Conservation (phyloP, 352 stramenopile species). For the Thraustotheca clavata region DNA sequence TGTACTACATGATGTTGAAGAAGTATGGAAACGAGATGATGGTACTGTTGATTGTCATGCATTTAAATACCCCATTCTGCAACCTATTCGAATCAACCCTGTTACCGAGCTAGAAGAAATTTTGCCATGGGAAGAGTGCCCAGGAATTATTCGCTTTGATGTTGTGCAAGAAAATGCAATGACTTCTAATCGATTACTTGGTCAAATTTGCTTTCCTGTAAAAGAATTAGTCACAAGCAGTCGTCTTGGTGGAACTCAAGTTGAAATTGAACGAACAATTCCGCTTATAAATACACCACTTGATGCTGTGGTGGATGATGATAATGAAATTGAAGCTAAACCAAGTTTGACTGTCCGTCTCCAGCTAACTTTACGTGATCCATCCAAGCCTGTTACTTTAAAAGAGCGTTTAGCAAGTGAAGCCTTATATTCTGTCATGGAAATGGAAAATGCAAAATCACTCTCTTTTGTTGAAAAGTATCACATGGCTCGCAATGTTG, state of each 20-base stretch:
- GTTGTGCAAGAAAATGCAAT: conserved; percentile 26
- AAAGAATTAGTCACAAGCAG: conserved; percentile 25
- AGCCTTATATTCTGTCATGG: conserved; percentile 28
- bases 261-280: conserved; percentile 25
- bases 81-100: conserved; percentile 22
- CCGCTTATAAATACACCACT: conserved; percentile 14
- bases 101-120: conserved; percentile 22
- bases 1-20: conserved; percentile 28
- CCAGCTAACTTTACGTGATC: conserved; percentile 28
- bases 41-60: conserved; percentile 25
- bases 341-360: conserved; percentile 25
- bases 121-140: conserved; percentile 23
- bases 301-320: background rate
- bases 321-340: background rate
- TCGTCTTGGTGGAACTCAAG: conserved; percentile 23
- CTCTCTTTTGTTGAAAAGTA: conserved; percentile 35
- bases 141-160: conserved; percentile 29
- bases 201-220: conserved; percentile 25
- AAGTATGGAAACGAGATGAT: conserved; percentile 26
- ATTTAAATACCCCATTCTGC: conserved; percentile 30
- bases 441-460: conserved; percentile 32
- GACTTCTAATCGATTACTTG: conserved; percentile 20
- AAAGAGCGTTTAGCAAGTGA: conserved; percentile 30
- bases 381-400: conserved; percentile 23
- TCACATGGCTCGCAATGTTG: conserved; percentile 35